A percentile compares a stretch with the other conserved stretches of the same genome.
These are phyloP conservation scores for Fusarium azukiicola DNA, from an alignment of 2,329 filamentous ascomycete species.

Conservation along the genomic window DNA sequence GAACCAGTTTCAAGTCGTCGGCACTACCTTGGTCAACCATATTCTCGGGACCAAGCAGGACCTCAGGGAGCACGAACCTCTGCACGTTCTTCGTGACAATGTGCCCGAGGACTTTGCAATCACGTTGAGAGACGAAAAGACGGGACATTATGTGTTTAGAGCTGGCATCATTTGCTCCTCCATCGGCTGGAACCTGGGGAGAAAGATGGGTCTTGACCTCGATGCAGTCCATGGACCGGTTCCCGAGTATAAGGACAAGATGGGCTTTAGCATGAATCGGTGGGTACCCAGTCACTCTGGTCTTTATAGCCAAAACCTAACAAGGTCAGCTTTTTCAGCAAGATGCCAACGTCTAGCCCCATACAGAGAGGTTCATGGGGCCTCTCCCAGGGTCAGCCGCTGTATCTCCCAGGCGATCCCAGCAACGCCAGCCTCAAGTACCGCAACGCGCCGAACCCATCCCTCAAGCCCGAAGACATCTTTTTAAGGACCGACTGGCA, in stretches of 20 bases:
- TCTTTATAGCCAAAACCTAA: neutral
- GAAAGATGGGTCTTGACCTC: conserved; percentile 1
- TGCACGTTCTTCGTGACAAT: neutral
- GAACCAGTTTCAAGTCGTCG: neutral
- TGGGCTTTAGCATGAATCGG: conserved; percentile 1
- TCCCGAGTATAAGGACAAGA: conserved; percentile 14
- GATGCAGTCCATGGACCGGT: neutral
- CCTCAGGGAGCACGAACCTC: neutral
- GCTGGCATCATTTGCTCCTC: conserved; percentile 12
- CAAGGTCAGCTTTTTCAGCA: neutral
- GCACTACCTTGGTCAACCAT: neutral
- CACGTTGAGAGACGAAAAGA: neutral
- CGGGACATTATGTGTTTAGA: neutral
- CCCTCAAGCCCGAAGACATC: neutral
- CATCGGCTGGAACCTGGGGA: neutral
- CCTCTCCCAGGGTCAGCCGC: neutral
- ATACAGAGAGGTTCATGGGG: conserved; percentile 16
- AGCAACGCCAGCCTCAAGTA: conserved; percentile 3
- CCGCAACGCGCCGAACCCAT: neutral
- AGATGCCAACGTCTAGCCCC: neutral
- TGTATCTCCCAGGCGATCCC: conserved; percentile 5
- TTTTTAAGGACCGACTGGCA: conserved; percentile 12
- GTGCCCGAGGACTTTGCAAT: conserved; percentile 4
- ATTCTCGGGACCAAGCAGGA: neutral
- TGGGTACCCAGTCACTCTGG: neutral